A percentile compares a stretch with the other conserved stretches of the same genome.
These are phyloP conservation scores for Calocybe gambosa DNA, from an alignment of 1,284 basidiomycete species.

Conservation along the genomic window DNA sequence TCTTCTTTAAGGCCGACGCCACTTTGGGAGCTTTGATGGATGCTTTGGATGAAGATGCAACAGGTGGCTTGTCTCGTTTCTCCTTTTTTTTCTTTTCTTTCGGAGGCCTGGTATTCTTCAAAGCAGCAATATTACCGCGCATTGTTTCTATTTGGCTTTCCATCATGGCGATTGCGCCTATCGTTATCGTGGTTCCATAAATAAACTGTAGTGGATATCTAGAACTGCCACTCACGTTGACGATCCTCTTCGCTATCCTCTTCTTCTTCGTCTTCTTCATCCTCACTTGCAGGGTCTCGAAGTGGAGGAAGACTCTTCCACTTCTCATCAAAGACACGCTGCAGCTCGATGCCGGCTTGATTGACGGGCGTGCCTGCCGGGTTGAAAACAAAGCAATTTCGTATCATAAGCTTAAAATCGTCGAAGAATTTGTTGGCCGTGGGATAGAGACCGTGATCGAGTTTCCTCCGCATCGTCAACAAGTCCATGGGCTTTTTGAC, in stretches of 20 bases:
- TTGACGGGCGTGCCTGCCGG: slow-evolving; percentile 85
- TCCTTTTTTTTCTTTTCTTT: slow-evolving; percentile 65
- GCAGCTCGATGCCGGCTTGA: slow-evolving; percentile 74
- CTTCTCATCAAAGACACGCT: slow-evolving; percentile 87
- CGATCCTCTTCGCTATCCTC: slow-evolving; percentile 45
- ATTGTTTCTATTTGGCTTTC: slow-evolving; percentile 72
- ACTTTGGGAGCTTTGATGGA: slow-evolving; percentile 41
- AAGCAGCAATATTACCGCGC: slow-evolving; percentile 53
- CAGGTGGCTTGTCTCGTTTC: slow-evolving; percentile 46
- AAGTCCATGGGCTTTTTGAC: slow-evolving; percentile 96
- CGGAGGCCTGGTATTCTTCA: slow-evolving; percentile 48
- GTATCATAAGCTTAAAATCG: slow-evolving; percentile 92
- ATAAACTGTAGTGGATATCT: background rate
- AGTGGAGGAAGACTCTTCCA: slow-evolving; percentile 76
- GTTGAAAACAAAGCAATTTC: slow-evolving; percentile 93
- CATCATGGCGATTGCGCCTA: slow-evolving; percentile 65
- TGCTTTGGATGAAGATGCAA: slow-evolving; percentile 60
- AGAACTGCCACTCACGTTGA: slow-evolving; percentile 40
- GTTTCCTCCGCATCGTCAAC: slow-evolving; percentile 79
- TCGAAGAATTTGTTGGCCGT: slow-evolving; percentile 77
- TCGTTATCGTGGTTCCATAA: slow-evolving; percentile 22
- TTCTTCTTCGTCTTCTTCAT: slow-evolving; percentile 40
- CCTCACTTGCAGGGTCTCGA: slow-evolving; percentile 37
- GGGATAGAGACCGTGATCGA: slow-evolving; percentile 72
- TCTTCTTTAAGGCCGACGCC: slow-evolving; percentile 37